phyloP scores from a whole-genome alignment of 2,329 filamentous ascomycete species.

The Penicillium psychrosexuale region DNA sequence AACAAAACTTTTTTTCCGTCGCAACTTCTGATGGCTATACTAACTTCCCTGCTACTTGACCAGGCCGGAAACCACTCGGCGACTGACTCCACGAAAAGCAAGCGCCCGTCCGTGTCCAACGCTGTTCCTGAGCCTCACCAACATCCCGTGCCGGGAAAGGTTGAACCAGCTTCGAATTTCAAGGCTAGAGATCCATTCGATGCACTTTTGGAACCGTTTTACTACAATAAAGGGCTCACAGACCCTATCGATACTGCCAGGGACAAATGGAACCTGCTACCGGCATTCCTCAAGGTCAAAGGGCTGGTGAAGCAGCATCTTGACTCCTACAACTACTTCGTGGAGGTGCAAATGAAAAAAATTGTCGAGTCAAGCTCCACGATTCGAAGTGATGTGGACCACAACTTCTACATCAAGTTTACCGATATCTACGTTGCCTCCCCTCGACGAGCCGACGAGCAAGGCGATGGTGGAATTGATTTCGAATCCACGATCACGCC shows the following conservation, averaged over 20 bases:
- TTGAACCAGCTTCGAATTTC: constrained; percentile 23
- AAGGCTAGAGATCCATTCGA: constrained; percentile 51
- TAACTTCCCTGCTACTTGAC: constrained; percentile 2
- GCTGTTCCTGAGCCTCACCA: constrained; percentile 17
- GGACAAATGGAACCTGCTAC: constrained; percentile 96
- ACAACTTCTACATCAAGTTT: constrained; percentile 88
- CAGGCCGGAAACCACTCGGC: constrained; percentile 13
- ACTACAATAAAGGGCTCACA: constrained; percentile 64
- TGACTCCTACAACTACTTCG: constrained; percentile 98
- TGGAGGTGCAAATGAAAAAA: constrained; percentile 93
- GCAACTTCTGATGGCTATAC: constrained; percentile 1
- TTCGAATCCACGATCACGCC: constrained; percentile 66
- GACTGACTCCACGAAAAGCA: constrained; percentile 26
- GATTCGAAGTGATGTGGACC: constrained; percentile 88
- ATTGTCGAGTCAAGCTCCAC: constrained; percentile 89
- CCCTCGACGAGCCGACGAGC: constrained; percentile 75
- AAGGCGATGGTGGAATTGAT: constrained; percentile 51
- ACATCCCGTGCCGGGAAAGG: constrained; percentile 16
- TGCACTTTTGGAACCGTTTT: constrained; percentile 66
- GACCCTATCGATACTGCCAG: constrained; percentile 67
- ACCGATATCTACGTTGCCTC: constrained; percentile 83
- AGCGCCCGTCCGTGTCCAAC: constrained; percentile 30
- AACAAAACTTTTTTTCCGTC: constrained; percentile 28
- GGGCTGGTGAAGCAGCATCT: constrained; percentile 96
- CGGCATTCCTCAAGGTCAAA: constrained; percentile 97